Conservation (phyloP, 2,329 filamentous ascomycete genomes). For the Xylaria sp. region DNA sequence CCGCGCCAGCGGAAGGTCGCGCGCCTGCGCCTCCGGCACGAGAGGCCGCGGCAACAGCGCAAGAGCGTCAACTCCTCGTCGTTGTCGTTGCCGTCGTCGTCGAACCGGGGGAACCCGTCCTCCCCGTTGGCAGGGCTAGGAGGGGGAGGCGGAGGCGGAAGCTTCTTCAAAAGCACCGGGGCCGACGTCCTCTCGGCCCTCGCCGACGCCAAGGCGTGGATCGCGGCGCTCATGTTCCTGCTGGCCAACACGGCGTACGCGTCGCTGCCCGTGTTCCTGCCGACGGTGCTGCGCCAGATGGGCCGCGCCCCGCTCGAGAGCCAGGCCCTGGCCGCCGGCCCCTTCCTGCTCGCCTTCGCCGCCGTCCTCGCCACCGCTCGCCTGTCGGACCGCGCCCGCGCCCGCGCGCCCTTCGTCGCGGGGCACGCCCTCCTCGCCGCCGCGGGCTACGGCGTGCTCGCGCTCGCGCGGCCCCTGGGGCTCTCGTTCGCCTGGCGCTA, state of each 20-base stretch:
- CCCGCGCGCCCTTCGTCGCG: conserved; percentile 68
- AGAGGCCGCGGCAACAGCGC: conserved; percentile 37
- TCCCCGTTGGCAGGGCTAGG: too few relatives aligned
- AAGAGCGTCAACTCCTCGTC: conserved; percentile 23
- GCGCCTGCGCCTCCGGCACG: conserved; percentile 64
- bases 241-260: conserved; percentile 86
- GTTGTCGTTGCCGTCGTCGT: conserved; percentile 9
- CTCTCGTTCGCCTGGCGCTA: conserved; percentile 63
- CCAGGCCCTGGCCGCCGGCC: conserved; percentile 80
- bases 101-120: not conserved
- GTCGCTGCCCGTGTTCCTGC: conserved; percentile 85
- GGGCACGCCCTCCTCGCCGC: conserved; percentile 69
- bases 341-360: conserved; percentile 76
- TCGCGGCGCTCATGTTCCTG: conserved; percentile 84
- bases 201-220: conserved; percentile 69
- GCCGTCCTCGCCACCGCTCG: conserved; percentile 72
- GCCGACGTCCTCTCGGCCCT: conserved; percentile 62
- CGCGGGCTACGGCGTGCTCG: conserved; percentile 61
- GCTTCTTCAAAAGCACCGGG: too few relatives aligned
- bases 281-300: conserved; percentile 78
- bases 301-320: conserved; percentile 68
- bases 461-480: conserved; percentile 54
- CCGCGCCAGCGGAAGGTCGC: conserved; percentile 70
- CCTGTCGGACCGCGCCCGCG: conserved; percentile 67
- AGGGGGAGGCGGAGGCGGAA: conserved; percentile 46